A percentile compares a stretch with the other conserved stretches of the same genome.
Conservation (phyloP, 2,329 filamentous ascomycete species). For the Exophiala calicioides region DNA sequence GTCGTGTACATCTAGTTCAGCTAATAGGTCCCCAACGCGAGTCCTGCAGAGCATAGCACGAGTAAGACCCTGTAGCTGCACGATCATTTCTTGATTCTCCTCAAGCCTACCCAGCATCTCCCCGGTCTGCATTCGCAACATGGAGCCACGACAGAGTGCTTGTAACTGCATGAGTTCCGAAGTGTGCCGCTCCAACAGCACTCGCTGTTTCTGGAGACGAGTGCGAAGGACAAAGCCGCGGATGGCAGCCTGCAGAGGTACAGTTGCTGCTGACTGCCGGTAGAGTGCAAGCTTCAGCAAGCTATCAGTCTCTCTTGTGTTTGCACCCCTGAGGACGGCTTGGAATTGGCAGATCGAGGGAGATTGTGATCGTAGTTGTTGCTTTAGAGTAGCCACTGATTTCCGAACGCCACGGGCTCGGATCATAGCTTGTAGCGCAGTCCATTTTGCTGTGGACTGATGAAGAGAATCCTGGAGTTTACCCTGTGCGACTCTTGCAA, state of each 20-base stretch:
- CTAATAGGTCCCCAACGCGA: constrained; percentile 71
- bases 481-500: constrained; percentile 41
- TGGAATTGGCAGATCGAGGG: constrained; percentile 52
- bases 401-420: constrained; percentile 42
- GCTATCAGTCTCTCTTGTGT: constrained; percentile 44
- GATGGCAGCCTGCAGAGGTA: constrained; percentile 62
- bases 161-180: constrained; percentile 40
- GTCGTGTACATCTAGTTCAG: constrained; percentile 79
- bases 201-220: constrained; percentile 35
- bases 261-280: constrained; percentile 58
- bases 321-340: constrained; percentile 51
- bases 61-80: constrained; percentile 71
- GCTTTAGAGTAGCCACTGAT: constrained; percentile 36
- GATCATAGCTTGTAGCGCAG: constrained; percentile 47
- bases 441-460: constrained; percentile 44
- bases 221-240: constrained; percentile 39
- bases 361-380: constrained; percentile 49
- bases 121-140: constrained; percentile 43
- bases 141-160: constrained; percentile 42
- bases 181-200: constrained; percentile 37
- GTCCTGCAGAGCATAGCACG: constrained; percentile 78
- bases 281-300: constrained; percentile 56
- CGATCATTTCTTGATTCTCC: constrained; percentile 66
- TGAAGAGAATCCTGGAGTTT: constrained; percentile 45
- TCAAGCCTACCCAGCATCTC: constrained; percentile 68